These are phyloP conservation scores for Alternaria sp. DNA, from an alignment of 2,329 filamentous ascomycete species.

Conservation along the genomic window DNA sequence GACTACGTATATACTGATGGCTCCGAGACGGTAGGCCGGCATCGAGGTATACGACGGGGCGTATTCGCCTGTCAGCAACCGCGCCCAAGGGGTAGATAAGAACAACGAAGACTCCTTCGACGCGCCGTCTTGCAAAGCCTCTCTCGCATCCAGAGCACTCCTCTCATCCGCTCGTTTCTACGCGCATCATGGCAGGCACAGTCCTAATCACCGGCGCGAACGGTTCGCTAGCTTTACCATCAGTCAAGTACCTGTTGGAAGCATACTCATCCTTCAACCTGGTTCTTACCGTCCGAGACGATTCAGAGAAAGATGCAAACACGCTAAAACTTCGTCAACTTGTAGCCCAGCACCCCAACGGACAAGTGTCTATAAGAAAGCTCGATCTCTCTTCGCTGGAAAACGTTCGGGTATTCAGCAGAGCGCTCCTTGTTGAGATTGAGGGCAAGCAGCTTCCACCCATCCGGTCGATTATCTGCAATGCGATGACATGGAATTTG, in stretches of 20 bases:
- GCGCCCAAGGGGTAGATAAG: not conserved
- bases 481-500: constrained; percentile 29
- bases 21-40: not conserved
- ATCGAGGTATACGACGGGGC: not conserved
- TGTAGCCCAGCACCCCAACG: constrained; percentile 14
- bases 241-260: constrained; percentile 21
- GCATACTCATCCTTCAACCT: constrained; percentile 17
- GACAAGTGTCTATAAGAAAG: constrained; percentile 13
- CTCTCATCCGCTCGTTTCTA: not conserved
- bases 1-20: not conserved
- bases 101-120: not conserved
- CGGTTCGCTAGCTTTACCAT: constrained; percentile 28
- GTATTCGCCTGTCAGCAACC: not conserved
- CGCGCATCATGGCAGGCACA: not conserved
- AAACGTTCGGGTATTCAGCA: constrained; percentile 17
- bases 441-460: constrained; percentile 5
- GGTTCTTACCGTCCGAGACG: constrained; percentile 28
- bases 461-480: constrained; percentile 30
- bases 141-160: not conserved
- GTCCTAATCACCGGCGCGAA: constrained; percentile 29
- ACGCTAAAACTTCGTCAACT: constrained; percentile 20
- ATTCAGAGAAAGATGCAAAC: constrained; percentile 20
- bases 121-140: not conserved
- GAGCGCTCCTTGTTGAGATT: constrained; percentile 14
- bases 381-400: constrained; percentile 24